Conservation (phyloP, 106 monocot genomes). For the Posidonia australis region DNA sequence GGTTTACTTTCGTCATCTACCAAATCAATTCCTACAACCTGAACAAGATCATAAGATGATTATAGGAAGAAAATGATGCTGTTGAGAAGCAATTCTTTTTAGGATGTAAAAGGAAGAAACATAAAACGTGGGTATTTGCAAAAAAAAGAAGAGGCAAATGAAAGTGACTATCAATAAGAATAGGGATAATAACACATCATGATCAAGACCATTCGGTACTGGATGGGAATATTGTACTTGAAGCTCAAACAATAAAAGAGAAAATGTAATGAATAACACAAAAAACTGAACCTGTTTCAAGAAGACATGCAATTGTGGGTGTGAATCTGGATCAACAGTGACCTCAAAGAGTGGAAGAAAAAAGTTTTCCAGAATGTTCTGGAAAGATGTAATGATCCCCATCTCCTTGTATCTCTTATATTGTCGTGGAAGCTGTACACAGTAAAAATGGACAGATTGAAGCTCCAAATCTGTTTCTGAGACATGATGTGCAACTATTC, state of each 20-base stretch:
- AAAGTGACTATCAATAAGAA: too few species aligned
- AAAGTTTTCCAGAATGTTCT: constrained; percentile 92
- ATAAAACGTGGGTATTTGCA: too few species aligned
- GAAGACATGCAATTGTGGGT: constrained; percentile 92
- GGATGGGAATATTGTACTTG: too few species aligned
- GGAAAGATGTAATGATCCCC: constrained; percentile 98
- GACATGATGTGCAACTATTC: too few species aligned
- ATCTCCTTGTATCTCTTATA: constrained; percentile 98
- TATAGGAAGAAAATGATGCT: not conserved
- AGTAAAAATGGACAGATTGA: not conserved
- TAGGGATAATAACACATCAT: too few species aligned
- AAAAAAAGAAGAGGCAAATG: too few species aligned
- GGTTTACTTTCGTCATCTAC: constrained; percentile 99
- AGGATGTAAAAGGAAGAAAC: too few species aligned
- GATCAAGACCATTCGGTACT: too few species aligned
- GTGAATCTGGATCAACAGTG: constrained; percentile 86
- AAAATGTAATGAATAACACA: not conserved
- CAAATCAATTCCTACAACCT: constrained; percentile 99
- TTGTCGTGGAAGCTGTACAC: constrained; percentile 78
- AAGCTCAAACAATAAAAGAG: not conserved
- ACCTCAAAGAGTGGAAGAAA: constrained; percentile 99
- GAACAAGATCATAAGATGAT: not conserved
- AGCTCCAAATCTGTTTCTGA: too few species aligned
- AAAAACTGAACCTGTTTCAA: constrained; percentile 94
- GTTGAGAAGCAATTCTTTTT: too few species aligned